phyloP scores from a whole-genome alignment of 2,329 filamentous ascomycete species.

The Epichloe amarillans region DNA sequence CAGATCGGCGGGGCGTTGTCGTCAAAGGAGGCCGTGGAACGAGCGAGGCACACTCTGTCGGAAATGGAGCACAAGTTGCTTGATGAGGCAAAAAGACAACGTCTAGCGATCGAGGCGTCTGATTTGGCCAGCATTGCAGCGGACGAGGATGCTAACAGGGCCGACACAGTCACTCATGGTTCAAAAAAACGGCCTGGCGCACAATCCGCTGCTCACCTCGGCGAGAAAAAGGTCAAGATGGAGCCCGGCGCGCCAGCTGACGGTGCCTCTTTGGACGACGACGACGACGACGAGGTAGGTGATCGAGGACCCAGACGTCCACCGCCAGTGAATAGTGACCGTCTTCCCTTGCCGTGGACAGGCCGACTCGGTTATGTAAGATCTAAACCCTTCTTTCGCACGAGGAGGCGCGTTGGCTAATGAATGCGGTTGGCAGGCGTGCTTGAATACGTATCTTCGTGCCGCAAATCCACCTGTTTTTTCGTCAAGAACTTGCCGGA shows the following conservation, averaged over 20 bases:
- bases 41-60: slow-evolving; percentile 30
- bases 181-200: not conserved
- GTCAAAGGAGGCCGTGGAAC: slow-evolving; percentile 18
- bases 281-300: slow-evolving; percentile 2
- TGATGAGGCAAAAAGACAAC: slow-evolving; percentile 30
- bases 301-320: slow-evolving; percentile 38
- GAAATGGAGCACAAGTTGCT: slow-evolving; percentile 36
- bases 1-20: not conserved
- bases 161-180: not conserved
- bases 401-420: slow-evolving; percentile 1
- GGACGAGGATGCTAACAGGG: not conserved
- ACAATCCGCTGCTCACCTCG: not conserved
- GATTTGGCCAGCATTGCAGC: slow-evolving; percentile 9
- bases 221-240: not conserved
- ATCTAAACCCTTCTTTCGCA: not conserved
- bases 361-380: slow-evolving; percentile 78
- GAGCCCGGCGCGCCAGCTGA: not conserved
- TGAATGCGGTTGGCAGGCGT: slow-evolving; percentile 41
- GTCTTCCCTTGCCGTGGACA: slow-evolving; percentile 79
- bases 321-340: slow-evolving; percentile 70
- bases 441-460: slow-evolving; percentile 83
- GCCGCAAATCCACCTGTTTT: slow-evolving; percentile 68
- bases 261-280: not conserved
- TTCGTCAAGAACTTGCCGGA: slow-evolving; percentile 80
- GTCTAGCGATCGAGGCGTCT: slow-evolving; percentile 31